These are phyloP conservation scores for Aspergillus melleus DNA, from an alignment of 2,329 filamentous ascomycete species.

Conservation along the genomic window DNA sequence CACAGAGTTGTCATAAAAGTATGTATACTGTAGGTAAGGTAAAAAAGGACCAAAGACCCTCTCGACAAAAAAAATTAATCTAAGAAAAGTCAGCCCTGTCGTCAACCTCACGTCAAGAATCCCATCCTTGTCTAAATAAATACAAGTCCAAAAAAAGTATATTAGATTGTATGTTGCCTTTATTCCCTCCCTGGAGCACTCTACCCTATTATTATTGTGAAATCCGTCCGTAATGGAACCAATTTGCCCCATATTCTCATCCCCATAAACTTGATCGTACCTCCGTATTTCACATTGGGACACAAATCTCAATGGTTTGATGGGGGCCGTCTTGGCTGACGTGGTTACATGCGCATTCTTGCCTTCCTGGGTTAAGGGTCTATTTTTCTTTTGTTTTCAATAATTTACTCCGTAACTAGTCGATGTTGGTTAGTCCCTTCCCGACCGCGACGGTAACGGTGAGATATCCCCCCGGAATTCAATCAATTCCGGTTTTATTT, in stretches of 20 bases:
- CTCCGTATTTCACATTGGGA: neutral
- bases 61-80: no score
- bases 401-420: neutral
- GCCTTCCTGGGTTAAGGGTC: conserved; percentile 10
- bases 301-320: neutral
- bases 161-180: neutral
- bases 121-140: no score
- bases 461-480: conserved; percentile 33
- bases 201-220: no score
- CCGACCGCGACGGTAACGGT: conserved; percentile 18
- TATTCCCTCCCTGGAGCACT: neutral
- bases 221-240: neutral
- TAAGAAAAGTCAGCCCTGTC: neutral
- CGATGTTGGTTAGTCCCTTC: neutral
- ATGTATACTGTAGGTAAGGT: no score
- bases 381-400: neutral
- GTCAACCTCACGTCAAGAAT: neutral
- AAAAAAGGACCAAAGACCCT: no score
- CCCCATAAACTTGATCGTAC: neutral
- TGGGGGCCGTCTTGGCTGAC: conserved; percentile 29
- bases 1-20: no score
- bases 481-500: conserved; percentile 14
- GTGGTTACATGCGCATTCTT: conserved; percentile 14
- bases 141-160: neutral
- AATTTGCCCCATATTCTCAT: neutral